A percentile compares a stretch with the other conserved stretches of the same genome.
phyloP scores from a whole-genome alignment of 1,284 basidiomycete genomes.

The Macrocystidia cucumis region DNA sequence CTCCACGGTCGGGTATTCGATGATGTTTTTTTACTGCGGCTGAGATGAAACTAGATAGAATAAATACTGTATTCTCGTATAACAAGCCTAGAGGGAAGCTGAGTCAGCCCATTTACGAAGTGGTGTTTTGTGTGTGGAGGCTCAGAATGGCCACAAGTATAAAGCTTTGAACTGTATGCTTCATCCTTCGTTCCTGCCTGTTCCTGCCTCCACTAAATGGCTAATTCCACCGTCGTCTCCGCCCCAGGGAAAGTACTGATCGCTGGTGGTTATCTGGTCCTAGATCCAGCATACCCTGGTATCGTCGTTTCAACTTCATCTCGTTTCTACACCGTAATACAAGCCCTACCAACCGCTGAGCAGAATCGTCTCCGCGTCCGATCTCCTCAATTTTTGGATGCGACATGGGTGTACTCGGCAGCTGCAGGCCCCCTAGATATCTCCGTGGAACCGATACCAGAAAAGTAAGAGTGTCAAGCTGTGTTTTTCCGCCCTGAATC shows the following conservation, averaged over 20 bases:
- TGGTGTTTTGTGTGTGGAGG: too few species aligned
- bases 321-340: conserved; percentile 82
- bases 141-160: too few species aligned
- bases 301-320: conserved; percentile 87
- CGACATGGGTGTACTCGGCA: conserved; percentile 74
- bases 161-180: too few species aligned
- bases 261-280: conserved; percentile 91
- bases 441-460: conserved; percentile 33
- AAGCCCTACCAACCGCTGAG: conserved; percentile 19
- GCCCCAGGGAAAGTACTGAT: conserved; percentile 94
- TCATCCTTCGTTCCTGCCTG: too few species aligned
- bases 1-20: too few species aligned
- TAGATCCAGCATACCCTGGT: conserved; percentile 79
- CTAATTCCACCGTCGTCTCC: conserved; percentile 62
- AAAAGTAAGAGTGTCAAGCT: conserved; percentile 31
- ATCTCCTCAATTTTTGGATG: conserved; percentile 86
- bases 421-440: conserved; percentile 30
- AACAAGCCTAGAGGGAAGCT: too few species aligned
- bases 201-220: conserved; percentile 28
- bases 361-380: conserved; percentile 58
- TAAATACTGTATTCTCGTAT: too few species aligned
- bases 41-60: too few species aligned
- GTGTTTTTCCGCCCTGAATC: too few species aligned
- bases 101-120: too few species aligned
- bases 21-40: too few species aligned